Evolutionary conservation across 805 yeast species (phyloP), one percentile per base, ranked within the genome.

Genomic region (Naumovozyma dairenensis): DNA sequence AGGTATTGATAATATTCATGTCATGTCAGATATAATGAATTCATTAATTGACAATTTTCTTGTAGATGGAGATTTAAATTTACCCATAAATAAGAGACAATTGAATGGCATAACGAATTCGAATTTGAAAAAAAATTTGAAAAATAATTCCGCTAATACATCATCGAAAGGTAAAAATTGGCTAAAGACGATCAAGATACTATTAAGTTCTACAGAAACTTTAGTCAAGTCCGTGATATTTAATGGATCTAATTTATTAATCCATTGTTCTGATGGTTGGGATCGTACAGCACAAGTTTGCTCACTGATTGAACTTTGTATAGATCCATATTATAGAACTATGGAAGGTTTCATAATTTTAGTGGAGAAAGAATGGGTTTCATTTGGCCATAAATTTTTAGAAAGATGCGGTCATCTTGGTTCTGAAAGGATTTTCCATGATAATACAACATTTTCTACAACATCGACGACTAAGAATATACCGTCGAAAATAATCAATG

Each of bases 181-280:
- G 98, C 59, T 85, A 15, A 77, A 74, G 47, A 76, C 84, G 39
- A 61, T 84, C 2, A 65, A 76, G 8, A 66, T 80, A 15, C 66
- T 89, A 22, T 56, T 92, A 32, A 76, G 76, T 31, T 78, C 93
- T 0, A 80, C 86, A 0, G 87, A 82, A 36, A 68, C 81, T 22
- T 71, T 92, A 30, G 74, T 80, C 17, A 80, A 84, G 49, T 80
- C 89, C n/a, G 69, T 92, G 16, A 82, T 83, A 34, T 72, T 79
- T 46, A 84, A 85, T 55, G 74, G 77, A 41, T 80, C 92, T 14
- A 93, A 89, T 54, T 69, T 89, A 4, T 53, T 92, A 7, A 71
- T 92, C 5, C 98, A 92, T 61, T 92, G 98, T 55, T 85, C 96
- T 1, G 98, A 92, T 62, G 98, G 98, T 1, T 92, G 98, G 98